Evolutionary conservation across 2,329 filamentous ascomycete species (phyloP), one percentile per base, ranked within the genome.

Genomic region (Hortaea werneckii): DNA sequence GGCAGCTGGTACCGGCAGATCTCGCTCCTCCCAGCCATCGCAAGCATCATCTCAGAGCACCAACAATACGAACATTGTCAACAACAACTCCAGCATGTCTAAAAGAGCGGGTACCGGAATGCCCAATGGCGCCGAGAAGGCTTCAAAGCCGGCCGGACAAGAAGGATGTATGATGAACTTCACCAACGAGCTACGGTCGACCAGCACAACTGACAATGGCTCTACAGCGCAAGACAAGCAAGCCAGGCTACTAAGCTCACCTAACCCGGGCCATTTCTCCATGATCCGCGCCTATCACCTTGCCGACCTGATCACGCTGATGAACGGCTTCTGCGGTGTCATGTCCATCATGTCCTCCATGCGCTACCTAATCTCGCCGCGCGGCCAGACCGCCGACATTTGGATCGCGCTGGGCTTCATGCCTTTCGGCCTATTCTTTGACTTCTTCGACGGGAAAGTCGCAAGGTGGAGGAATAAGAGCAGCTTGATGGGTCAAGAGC

Each of bases 391-490:
- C 56, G 73, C 72, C 43, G 83, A 87, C 57, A 71, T 95, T 45
- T 96, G 86, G 78, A 70, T 82, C 30, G 89, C 92, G 1, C 79
- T 98, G 41, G 79, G 73, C 4, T 87, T 95, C 67, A 85, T 96
- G 67, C 90, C 90, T 0, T 86, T 95, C 49, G 89, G 88, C 5
- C 74, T 96, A 9, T 95, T 96, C 73, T 96, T 96, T 66, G 92
- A 98, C 67, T 94, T 95, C 63, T 87, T 96, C 76, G 92, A 98
- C 66, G 92, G 92, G 62, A 92, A 89, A 64, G 89, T 98, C 46
- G 92, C 92, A 52, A 77, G 92, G 54, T 96, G 92, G 92, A 81
- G 92, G 65, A 84, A 87, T 70, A 98, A 95, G 82, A 92, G 87
- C 60, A 94, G 86, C 58, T 74, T 98, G 64, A 96, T 98, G 90